Percentiles rank a stretch among this genome's conserved stretches.
These are phyloP conservation scores for Begonia masoniana DNA, from an alignment of 306 rosid genomes.

Conservation along the genomic window DNA sequence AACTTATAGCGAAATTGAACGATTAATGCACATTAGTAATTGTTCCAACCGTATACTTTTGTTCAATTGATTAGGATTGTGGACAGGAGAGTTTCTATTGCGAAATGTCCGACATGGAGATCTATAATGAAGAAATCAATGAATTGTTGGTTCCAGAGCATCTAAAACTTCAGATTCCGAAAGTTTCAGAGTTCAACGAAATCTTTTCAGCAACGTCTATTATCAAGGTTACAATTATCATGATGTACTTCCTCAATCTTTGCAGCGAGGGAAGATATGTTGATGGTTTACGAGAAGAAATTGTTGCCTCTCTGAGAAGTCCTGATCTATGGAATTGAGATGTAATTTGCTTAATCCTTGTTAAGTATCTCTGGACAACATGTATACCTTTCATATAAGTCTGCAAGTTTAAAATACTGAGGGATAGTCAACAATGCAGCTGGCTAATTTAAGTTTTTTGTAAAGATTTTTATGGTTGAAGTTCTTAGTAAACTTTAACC, in stretches of 20 bases:
- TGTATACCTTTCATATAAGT: too few species aligned
- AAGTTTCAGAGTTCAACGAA: constrained; percentile 43
- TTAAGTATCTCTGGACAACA: background rate
- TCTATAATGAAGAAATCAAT: too few species aligned
- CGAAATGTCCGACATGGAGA: constrained; percentile 98
- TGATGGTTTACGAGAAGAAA: constrained; percentile 93
- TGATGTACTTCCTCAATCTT: constrained; percentile 11
- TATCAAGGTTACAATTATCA: background rate
- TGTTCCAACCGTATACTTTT: too few species aligned
- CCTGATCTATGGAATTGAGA: constrained; percentile 74
- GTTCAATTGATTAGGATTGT: constrained; percentile 31
- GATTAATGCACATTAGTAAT: too few species aligned
- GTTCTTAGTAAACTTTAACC: constrained; percentile 1
- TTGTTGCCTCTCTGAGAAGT: constrained; percentile 84
- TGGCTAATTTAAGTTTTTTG: too few species aligned
- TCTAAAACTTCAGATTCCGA: constrained; percentile 92
- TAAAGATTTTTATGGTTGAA: background rate
- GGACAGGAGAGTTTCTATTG: constrained; percentile 79
- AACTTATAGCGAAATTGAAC: too few species aligned
- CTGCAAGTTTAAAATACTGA: too few species aligned
- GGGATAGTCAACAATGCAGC: too few species aligned
- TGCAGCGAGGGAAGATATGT: constrained; percentile 88
- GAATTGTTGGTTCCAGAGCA: constrained; percentile 93
- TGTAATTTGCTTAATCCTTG: constrained; percentile 25
- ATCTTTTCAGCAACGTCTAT: too few species aligned